phyloP scores from a whole-genome alignment of 176 grass and related monocot species.

The Eragrostis nindensis region DNA sequence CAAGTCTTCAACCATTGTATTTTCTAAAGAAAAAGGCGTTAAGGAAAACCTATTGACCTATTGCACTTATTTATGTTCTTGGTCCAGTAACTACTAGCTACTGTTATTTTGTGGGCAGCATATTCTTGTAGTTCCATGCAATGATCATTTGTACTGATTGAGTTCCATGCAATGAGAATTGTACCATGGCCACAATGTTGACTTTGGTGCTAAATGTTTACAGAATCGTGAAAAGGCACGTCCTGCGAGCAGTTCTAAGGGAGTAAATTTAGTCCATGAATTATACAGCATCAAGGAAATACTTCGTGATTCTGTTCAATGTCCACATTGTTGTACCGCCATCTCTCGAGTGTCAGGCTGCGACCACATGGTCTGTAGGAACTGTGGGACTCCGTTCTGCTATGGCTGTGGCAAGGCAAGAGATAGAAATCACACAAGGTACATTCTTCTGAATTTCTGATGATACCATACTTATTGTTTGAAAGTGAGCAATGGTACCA shows the following conservation, averaged over 20 bases:
- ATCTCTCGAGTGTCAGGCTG: constrained; percentile 57
- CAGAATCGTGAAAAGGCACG: constrained; percentile 40
- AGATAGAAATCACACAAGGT: constrained; percentile 39
- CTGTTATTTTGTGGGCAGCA: neutral
- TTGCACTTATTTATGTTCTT: neutral
- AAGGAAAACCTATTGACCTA: no score
- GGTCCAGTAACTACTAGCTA: neutral
- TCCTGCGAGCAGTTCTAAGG: neutral
- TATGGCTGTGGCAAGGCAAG: constrained; percentile 58
- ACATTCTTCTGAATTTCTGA: constrained; percentile 24
- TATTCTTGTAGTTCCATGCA: no score
- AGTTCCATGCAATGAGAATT: neutral
- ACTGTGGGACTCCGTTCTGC: constrained; percentile 48
- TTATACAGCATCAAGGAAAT: constrained; percentile 45
- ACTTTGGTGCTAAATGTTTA: neutral
- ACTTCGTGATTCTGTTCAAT: constrained; percentile 51
- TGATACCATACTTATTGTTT: neutral
- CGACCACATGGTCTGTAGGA: constrained; percentile 59
- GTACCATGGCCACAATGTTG: neutral
- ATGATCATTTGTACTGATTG: neutral
- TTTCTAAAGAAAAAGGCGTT: no score
- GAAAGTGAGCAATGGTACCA: neutral
- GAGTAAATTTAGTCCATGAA: constrained; percentile 43
- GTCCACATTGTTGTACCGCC: constrained; percentile 49
- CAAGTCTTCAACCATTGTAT: no score